Conservation (phyloP, 164 flowering plant species). For the Annona cherimola region DNA sequence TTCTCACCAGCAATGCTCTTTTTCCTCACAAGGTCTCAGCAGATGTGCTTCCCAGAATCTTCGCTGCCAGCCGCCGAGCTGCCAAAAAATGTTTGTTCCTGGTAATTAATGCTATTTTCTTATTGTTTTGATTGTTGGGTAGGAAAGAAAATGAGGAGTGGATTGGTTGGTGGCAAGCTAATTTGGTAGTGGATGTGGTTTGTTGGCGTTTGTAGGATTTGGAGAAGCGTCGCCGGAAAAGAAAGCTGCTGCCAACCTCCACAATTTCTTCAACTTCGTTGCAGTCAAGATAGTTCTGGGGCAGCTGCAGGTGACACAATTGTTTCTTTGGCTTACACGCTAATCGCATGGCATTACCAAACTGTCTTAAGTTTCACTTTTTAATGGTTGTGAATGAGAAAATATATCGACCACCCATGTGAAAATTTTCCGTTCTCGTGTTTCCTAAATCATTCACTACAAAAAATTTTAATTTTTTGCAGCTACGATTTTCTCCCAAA, state of each 20-base stretch:
- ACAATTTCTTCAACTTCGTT: constrained; percentile 73
- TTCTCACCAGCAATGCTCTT: constrained; percentile 25
- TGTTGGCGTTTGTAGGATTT: constrained; percentile 44
- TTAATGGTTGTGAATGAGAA: too few relatives aligned
- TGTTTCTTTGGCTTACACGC: background rate
- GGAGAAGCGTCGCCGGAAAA: constrained; percentile 95
- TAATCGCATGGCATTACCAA: too few relatives aligned
- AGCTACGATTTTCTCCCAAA: too few relatives aligned
- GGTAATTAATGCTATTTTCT: constrained; percentile 36
- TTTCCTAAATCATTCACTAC: too few relatives aligned
- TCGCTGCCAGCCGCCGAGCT: constrained; percentile 31
- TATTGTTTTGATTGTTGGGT: background rate
- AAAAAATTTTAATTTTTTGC: too few relatives aligned
- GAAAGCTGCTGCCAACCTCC: constrained; percentile 73
- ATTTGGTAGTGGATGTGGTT: background rate
- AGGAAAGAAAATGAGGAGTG: background rate
- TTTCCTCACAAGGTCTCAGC: constrained; percentile 10
- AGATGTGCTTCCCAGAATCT: constrained; percentile 16
- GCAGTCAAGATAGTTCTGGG: constrained; percentile 82
- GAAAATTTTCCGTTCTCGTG: too few relatives aligned
- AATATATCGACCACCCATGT: too few relatives aligned
- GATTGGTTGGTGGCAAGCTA: background rate
- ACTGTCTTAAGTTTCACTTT: too few relatives aligned
- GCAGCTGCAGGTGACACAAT: constrained; percentile 63
- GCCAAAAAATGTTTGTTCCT: constrained; percentile 85